Base-by-base conservation (phyloP, 495 filamentous ascomycete species). In the Hyaloscypha hepaticicola region DNA sequence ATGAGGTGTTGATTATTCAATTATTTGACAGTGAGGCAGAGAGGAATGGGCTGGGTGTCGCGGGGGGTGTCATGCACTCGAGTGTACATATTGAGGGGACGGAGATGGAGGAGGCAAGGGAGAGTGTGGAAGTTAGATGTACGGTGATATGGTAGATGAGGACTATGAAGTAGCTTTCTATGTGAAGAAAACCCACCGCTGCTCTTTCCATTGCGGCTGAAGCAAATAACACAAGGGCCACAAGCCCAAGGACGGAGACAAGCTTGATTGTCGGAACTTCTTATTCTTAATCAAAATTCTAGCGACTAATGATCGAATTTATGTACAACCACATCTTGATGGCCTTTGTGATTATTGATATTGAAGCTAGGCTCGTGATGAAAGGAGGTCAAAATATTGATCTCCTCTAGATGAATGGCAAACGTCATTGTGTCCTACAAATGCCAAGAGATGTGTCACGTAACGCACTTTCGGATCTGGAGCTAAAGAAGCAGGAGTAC, bases 81-180 rank as follows among this genome's bases (percentile, higher is more conserved):
- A 68, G 65, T 55, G 55, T 68, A 33, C 33, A 68, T 19, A 41
- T 68, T 21, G 28, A 31, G 21, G 67, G 67, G 8, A 66, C 48
- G 7, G 67, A 66, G 26, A n/a, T 41, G 0, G 63, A 66, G 53
- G 67, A 66, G 29, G 57, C 63, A 22, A 61, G 67, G 58, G 67
- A 69, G 63, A 57, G 33, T 49, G 26, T 66, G 7, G 63, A 69
- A 27, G 24, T 66, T n/a, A 45, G 67, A 38, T 66, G 63, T 53
- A 55, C 57, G 24, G 57, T 56, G 38, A 63, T 69, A 12, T 63
- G 60, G 60, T 63, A 63, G 16, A 33, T 33, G n/a, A n/a, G n/a
- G n/a, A n/a, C n/a, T n/a, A n/a, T n/a, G n/a, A n/a, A n/a, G n/a
- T n/a, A n/a, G n/a, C n/a, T n/a, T n/a, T n/a, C n/a, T n/a, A n/a